Evolutionary conservation across 75 land plant genomes (phyloP), one percentile per base, ranked within the genome.

Genomic region (Ceratopteris richardii): DNA sequence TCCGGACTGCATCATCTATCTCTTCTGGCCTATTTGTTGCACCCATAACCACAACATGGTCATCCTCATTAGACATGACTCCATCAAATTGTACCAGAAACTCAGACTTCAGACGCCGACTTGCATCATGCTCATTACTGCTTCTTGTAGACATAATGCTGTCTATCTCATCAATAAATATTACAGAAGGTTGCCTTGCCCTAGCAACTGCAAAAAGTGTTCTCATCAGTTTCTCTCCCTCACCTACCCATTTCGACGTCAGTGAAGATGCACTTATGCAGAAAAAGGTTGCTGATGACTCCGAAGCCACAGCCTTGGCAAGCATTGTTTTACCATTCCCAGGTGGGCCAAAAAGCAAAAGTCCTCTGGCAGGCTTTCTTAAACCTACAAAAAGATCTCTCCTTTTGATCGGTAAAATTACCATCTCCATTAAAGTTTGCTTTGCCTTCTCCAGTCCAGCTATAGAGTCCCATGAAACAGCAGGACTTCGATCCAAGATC

Each of bases 151-250:
- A 89, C 96, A 95, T 74, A 20, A 95, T 66, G 62, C 99, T 95
- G 71, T 95, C 99, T 61, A 95, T 95, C 99, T 95, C 99, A 66
- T 95, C 99, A 21, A 95, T 86, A 74, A 95, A 95, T 27, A 95
- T 90, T 22, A 95, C 86, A 43, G 96, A 86, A 26, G 99, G 99
- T 64, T 95, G 88, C 50, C 83, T 82, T 22, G 83, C 70, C 31
- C 68, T 66, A 16, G 99, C 99, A 63, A 95, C 86, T 70, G 76
- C 70, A 70, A 95, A 95, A 61, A 95, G 90, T 48, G 91, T 86
- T 47, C 80, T 80, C 42, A 95, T 79, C 50, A 95, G 80, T 61
- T 95, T 95, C 68, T 95, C 99, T 29, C 74, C 96, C 65, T 95
- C 96, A 39, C 99, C 96, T 21, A 95, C 99, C 99, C 99, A 95